A percentile compares a stretch with the other conserved stretches of the same genome.
These are phyloP conservation scores for Funneliformis caledonium DNA, from an alignment of 371 early-diverging fungal genomes.

Conservation along the genomic window DNA sequence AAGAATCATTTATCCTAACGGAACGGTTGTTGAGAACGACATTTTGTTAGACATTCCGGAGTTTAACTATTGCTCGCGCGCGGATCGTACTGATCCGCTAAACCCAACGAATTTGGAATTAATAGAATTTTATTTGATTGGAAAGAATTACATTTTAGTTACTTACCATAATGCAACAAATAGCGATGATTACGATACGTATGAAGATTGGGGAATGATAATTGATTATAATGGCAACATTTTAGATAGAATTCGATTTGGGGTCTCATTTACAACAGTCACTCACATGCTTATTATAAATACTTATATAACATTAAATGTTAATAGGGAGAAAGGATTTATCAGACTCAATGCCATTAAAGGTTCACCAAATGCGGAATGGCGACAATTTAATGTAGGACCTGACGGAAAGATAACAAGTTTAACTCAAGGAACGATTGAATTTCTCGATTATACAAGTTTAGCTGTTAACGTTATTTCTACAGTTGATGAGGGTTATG, in stretches of 20 bases:
- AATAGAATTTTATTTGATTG: background rate
- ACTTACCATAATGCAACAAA: background rate
- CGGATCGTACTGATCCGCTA: background rate
- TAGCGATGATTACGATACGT: background rate
- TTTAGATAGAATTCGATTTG: background rate
- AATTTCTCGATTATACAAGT: background rate
- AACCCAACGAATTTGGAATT: background rate
- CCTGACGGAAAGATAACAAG: background rate
- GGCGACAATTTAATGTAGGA: background rate
- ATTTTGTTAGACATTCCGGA: background rate
- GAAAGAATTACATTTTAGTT: background rate
- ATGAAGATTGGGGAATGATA: background rate
- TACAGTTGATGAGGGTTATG: slow-evolving; percentile 8
- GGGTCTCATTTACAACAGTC: background rate
- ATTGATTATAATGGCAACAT: background rate
- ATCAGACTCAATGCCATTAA: background rate
- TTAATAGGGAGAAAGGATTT: background rate
- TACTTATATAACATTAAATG: background rate
- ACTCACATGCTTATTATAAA: no score
- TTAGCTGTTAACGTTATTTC: background rate
- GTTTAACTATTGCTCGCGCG: background rate
- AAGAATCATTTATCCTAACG: background rate
- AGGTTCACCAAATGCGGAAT: background rate
- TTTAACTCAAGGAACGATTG: background rate
- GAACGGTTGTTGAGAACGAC: background rate